Evolutionary conservation across 2,329 filamentous ascomycete species (phyloP).

Genomic region (Xylaria sp.): DNA sequence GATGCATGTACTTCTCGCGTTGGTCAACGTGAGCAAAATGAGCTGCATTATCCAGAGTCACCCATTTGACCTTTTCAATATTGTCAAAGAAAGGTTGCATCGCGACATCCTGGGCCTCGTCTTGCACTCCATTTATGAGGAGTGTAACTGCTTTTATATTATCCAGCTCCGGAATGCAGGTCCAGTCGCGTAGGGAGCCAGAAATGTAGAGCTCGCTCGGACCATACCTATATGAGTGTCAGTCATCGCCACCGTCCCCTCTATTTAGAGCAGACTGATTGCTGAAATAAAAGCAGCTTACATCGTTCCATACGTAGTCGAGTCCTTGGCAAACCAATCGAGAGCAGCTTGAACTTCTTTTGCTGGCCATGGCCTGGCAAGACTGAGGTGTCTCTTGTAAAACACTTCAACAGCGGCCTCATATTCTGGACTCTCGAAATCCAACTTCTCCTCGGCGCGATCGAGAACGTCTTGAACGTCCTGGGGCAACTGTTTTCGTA

Average conservation of each 20-base stretch:
- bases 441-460: slow-evolving; percentile 40
- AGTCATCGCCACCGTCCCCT: background rate
- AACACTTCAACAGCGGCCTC: slow-evolving; percentile 49
- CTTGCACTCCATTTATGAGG: slow-evolving; percentile 51
- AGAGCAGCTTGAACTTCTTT: slow-evolving; percentile 49
- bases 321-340: slow-evolving; percentile 49
- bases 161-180: slow-evolving; percentile 40
- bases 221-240: slow-evolving; percentile 33
- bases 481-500: slow-evolving; percentile 33
- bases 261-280: background rate
- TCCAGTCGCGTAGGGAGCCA: slow-evolving; percentile 46
- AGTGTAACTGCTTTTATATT: slow-evolving; percentile 51
- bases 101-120: slow-evolving; percentile 51
- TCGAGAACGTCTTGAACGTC: slow-evolving; percentile 29
- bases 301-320: slow-evolving; percentile 51
- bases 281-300: slow-evolving; percentile 28
- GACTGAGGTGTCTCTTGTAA: slow-evolving; percentile 49
- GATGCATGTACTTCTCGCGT: slow-evolving; percentile 46
- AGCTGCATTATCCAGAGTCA: slow-evolving; percentile 50
- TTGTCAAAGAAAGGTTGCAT: slow-evolving; percentile 52
- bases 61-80: slow-evolving; percentile 53
- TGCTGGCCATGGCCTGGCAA: slow-evolving; percentile 15
- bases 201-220: slow-evolving; percentile 41
- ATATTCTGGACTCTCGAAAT: slow-evolving; percentile 49
- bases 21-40: slow-evolving; percentile 52